phyloP scores from a whole-genome alignment of 1,139 yeast species.

The Saccharomyces hybrid region DNA sequence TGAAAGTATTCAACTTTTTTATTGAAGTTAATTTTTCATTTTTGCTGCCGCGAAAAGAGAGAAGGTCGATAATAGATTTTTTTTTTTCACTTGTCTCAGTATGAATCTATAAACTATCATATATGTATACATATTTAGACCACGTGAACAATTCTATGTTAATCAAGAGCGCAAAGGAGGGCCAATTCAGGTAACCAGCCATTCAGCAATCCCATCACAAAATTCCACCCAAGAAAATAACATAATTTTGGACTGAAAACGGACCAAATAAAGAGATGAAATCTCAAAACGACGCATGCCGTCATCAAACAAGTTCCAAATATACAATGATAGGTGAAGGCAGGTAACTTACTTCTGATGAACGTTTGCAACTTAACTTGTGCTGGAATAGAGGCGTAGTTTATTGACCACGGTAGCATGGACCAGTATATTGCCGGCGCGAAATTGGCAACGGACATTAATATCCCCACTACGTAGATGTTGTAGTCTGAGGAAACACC shows the following conservation, averaged over 20 bases:
- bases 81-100: not conserved
- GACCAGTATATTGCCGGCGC: constrained; percentile 84
- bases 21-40: not conserved
- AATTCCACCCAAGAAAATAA: constrained; percentile 71
- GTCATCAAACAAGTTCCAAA: constrained; percentile 51
- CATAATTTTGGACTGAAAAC: constrained; percentile 91
- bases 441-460: constrained; percentile 79
- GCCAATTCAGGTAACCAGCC: constrained; percentile 23
- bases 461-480: constrained; percentile 62
- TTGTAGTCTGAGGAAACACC: constrained; percentile 65
- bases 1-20: not conserved
- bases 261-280: constrained; percentile 92
- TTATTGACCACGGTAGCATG: constrained; percentile 42
- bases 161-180: constrained; percentile 1
- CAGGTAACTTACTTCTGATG: constrained; percentile 13
- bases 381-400: constrained; percentile 23
- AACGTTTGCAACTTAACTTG: constrained; percentile 33
- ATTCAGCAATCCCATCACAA: constrained; percentile 39
- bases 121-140: not conserved
- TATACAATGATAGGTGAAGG: constrained; percentile 49
- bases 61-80: not conserved
- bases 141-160: constrained; percentile 7
- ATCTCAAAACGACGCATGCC: constrained; percentile 69
- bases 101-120: not conserved
- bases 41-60: not conserved